Conservation (phyloP, 2,329 filamentous ascomycete species). For the Oidium heveae region DNA sequence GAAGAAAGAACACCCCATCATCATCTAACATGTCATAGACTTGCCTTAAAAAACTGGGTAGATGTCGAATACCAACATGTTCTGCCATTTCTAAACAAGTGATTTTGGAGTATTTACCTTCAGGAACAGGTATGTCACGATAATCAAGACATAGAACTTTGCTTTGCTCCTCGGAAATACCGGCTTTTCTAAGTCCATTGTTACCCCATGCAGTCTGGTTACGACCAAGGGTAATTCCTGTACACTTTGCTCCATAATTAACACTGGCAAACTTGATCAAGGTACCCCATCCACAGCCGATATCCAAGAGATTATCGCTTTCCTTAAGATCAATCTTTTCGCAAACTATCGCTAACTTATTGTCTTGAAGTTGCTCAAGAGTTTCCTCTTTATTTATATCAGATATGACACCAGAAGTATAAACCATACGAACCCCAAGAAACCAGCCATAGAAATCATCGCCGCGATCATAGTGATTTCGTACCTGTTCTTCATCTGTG, state of each 20-base stretch:
- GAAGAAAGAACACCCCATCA: slow-evolving; percentile 85
- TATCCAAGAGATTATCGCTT: slow-evolving; percentile 69
- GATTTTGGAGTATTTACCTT: slow-evolving; percentile 74
- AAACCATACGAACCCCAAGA: slow-evolving; percentile 94
- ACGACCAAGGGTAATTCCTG: slow-evolving; percentile 77
- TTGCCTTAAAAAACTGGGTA: slow-evolving; percentile 57
- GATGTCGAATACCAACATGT: slow-evolving; percentile 86
- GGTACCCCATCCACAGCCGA: slow-evolving; percentile 95
- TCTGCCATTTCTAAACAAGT: slow-evolving; percentile 97
- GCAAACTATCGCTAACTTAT: slow-evolving; percentile 85
- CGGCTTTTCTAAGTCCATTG: slow-evolving; percentile 56
- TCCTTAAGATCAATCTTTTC: slow-evolving; percentile 75
- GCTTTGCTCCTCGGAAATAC: slow-evolving; percentile 68
- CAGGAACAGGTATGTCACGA: slow-evolving; percentile 65
- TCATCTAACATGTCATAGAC: slow-evolving; percentile 91
- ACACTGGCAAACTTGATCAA: slow-evolving; percentile 78
- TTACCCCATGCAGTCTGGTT: slow-evolving; percentile 98
- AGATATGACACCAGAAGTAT: slow-evolving; percentile 83
- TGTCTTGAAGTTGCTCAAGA: slow-evolving; percentile 89
- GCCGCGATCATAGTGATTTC: slow-evolving; percentile 90
- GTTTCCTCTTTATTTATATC: slow-evolving; percentile 71
- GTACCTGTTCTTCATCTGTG: slow-evolving; percentile 85
- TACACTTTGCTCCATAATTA: slow-evolving; percentile 64
- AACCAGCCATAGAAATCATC: slow-evolving; percentile 99
- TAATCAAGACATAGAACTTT: slow-evolving; percentile 92